Evolutionary conservation across 2,329 filamentous ascomycete species (phyloP).

Genomic region (Cercospora zeae-maydis): DNA sequence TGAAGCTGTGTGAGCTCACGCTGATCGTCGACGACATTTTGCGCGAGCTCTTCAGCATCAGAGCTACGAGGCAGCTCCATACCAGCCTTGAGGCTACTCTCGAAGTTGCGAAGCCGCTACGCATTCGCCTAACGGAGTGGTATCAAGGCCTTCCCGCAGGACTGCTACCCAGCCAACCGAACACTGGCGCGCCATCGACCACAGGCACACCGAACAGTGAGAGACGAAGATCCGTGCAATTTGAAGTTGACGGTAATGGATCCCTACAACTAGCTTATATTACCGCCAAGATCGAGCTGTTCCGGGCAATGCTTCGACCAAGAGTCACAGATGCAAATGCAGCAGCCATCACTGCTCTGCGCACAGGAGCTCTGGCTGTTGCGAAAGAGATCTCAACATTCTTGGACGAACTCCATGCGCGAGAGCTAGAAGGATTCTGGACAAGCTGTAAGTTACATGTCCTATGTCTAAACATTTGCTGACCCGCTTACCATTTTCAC

Average conservation of each 20-base stretch:
- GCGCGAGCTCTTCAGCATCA: constrained; percentile 38
- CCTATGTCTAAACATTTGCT: not conserved
- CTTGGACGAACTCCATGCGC: constrained; percentile 30
- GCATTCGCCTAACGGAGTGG: constrained; percentile 50
- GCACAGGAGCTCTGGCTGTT: constrained; percentile 34
- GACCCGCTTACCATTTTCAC: not conserved
- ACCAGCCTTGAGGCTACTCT: constrained; percentile 42
- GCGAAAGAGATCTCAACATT: constrained; percentile 34
- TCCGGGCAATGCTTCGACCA: constrained; percentile 49
- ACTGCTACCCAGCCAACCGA: constrained; percentile 18
- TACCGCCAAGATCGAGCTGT: constrained; percentile 51
- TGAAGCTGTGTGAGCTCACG: constrained; percentile 51
- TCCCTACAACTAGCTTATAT: constrained; percentile 53
- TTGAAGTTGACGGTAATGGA: constrained; percentile 44
- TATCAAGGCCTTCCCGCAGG: constrained; percentile 45
- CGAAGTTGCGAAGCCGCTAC: constrained; percentile 49
- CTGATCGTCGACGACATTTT: constrained; percentile 52
- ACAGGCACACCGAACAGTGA: constrained; percentile 21
- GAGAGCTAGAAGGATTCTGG: constrained; percentile 37
- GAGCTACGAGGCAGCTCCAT: constrained; percentile 43
- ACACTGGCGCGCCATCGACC: constrained; percentile 10
- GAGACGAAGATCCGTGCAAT: constrained; percentile 30
- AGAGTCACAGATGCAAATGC: constrained; percentile 31
- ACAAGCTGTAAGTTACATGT: constrained; percentile 31
- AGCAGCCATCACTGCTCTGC: constrained; percentile 31